phyloP scores from a whole-genome alignment of 805 yeast species.

The Candida montana region DNA sequence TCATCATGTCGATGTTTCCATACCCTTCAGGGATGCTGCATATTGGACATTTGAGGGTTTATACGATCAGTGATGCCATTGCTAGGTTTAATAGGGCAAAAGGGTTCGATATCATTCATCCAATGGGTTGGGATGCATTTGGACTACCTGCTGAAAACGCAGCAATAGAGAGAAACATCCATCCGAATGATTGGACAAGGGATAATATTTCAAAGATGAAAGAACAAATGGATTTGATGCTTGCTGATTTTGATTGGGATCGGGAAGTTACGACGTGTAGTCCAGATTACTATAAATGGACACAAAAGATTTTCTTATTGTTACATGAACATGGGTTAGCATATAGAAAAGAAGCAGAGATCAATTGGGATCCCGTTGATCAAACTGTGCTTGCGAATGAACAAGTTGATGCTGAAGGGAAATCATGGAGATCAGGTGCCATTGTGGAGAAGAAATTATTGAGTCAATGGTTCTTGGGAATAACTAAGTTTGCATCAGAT shows the following conservation, averaged over 20 bases:
- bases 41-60: conserved; percentile 92
- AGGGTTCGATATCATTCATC: conserved; percentile 80
- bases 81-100: conserved; percentile 72
- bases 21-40: conserved; percentile 93
- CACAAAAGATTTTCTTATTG: conserved; percentile 78
- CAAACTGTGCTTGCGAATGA: conserved; percentile 93
- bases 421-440: conserved; percentile 97
- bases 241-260: conserved; percentile 92
- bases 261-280: conserved; percentile 81
- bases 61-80: conserved; percentile 81
- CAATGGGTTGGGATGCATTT: conserved; percentile 99
- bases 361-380: conserved; percentile 98
- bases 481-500: conserved; percentile 72
- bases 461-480: conserved; percentile 92
- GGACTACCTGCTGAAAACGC: conserved; percentile 99
- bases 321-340: conserved; percentile 76
- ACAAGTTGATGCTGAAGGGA: conserved; percentile 87
- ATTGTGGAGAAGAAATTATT: conserved; percentile 74
- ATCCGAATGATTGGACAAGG: conserved; percentile 81
- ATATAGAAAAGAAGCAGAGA: conserved; percentile 78
- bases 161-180: conserved; percentile 77
- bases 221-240: conserved; percentile 69
- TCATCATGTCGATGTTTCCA: conserved; percentile 85
- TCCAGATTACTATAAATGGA: conserved; percentile 87
- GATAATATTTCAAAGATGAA: conserved; percentile 82